A percentile compares a stretch with the other conserved stretches of the same genome.
These are phyloP conservation scores for Curvularia spicifera DNA, from an alignment of 2,329 filamentous ascomycete genomes.

Conservation along the genomic window DNA sequence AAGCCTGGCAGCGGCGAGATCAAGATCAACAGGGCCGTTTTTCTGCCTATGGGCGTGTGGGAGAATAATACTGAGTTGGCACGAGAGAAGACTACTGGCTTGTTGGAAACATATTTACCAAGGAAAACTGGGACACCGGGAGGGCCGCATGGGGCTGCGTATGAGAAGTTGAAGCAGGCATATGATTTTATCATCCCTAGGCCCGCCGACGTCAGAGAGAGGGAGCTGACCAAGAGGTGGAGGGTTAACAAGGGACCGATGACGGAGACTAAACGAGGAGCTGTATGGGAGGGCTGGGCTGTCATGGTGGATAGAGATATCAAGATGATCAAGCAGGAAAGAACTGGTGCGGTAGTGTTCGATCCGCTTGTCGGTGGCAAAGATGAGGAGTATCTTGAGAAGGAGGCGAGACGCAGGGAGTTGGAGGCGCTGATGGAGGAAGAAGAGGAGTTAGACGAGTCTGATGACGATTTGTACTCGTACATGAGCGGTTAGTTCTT, in stretches of 20 bases:
- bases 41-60: constrained; percentile 34
- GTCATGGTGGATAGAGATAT: constrained; percentile 27
- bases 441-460: constrained; percentile 17
- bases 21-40: constrained; percentile 30
- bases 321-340: constrained; percentile 29
- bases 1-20: constrained; percentile 16
- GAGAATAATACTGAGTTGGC: constrained; percentile 25
- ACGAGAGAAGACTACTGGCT: constrained; percentile 12
- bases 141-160: constrained; percentile 24
- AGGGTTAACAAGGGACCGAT: constrained; percentile 28
- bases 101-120: constrained; percentile 35
- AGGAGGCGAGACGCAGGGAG: constrained; percentile 23
- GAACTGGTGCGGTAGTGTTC: constrained; percentile 21
- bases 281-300: constrained; percentile 46
- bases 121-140: neutral
- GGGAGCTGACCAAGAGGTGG: constrained; percentile 43
- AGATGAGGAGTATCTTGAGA: constrained; percentile 11
- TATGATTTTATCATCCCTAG: constrained; percentile 25
- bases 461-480: neutral
- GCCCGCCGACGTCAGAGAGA: constrained; percentile 23
- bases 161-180: constrained; percentile 29
- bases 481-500: neutral
- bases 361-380: constrained; percentile 9
- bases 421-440: constrained; percentile 28
- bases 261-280: constrained; percentile 29